These are phyloP conservation scores for Candida maltosa DNA, from an alignment of 805 yeast genomes.

Conservation along the genomic window DNA sequence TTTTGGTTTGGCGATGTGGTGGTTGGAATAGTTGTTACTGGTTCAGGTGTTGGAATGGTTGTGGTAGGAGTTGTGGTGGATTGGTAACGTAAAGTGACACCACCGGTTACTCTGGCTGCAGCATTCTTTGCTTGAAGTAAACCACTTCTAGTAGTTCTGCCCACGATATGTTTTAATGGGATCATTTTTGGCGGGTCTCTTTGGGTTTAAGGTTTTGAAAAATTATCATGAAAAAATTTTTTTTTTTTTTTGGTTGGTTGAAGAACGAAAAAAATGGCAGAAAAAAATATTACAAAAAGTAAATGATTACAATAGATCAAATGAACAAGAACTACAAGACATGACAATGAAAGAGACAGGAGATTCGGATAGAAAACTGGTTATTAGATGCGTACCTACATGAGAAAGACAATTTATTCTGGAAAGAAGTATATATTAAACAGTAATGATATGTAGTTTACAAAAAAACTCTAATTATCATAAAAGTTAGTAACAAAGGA, in stretches of 20 bases:
- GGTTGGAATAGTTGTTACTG: background rate
- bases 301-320: too few species aligned
- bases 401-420: too few species aligned
- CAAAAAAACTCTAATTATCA: too few species aligned
- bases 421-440: too few species aligned
- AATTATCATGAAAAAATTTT: background rate
- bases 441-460: too few species aligned
- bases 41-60: background rate
- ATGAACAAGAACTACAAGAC: too few species aligned
- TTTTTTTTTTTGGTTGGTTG: background rate
- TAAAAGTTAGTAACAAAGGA: too few species aligned
- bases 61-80: conserved; percentile 1
- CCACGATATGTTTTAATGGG: conserved; percentile 13
- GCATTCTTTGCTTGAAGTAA: background rate
- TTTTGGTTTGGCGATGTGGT: background rate
- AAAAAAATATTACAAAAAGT: too few species aligned
- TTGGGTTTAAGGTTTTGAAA: background rate
- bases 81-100: conserved; percentile 2
- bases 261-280: conserved; percentile 2
- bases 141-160: conserved; percentile 7
- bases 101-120: background rate
- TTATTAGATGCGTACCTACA: background rate
- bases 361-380: background rate
- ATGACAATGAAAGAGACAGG: background rate
- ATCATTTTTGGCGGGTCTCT: conserved; percentile 11